phyloP scores from a whole-genome alignment of 177 flowering plant species.

The Vitis hybrid region DNA sequence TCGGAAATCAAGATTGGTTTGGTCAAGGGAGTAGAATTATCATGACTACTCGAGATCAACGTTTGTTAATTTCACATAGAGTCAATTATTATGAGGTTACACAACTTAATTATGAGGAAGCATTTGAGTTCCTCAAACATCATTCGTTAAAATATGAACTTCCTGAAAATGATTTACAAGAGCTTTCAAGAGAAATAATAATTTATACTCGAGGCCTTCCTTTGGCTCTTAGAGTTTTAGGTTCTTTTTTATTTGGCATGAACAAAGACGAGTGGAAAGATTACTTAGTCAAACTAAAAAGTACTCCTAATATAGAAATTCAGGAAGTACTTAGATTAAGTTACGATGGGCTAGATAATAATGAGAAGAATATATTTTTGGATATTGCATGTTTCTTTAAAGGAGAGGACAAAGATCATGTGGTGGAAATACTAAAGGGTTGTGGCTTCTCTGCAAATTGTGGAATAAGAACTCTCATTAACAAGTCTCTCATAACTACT shows the following conservation, averaged over 20 bases:
- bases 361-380: not conserved
- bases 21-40: conserved; percentile 19
- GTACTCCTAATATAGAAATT: not conserved
- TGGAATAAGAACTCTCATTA: not conserved
- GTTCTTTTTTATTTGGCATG: not conserved
- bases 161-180: not conserved
- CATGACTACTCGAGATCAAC: not conserved
- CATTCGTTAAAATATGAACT: not conserved
- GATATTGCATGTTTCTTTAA: conserved; percentile 9
- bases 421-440: not conserved
- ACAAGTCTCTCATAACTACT: not conserved
- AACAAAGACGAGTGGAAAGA: not conserved
- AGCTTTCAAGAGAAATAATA: not conserved
- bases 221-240: not conserved
- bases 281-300: not conserved
- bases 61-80: not conserved
- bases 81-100: not conserved
- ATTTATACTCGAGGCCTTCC: not conserved
- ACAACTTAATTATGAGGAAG: not conserved
- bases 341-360: not conserved
- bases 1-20: not conserved
- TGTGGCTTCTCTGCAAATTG: not conserved
- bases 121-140: not conserved
- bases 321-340: not conserved
- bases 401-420: not conserved